Base-by-base conservation (phyloP, 257 asterid genomes). In the Penstemon davidsonii region DNA sequence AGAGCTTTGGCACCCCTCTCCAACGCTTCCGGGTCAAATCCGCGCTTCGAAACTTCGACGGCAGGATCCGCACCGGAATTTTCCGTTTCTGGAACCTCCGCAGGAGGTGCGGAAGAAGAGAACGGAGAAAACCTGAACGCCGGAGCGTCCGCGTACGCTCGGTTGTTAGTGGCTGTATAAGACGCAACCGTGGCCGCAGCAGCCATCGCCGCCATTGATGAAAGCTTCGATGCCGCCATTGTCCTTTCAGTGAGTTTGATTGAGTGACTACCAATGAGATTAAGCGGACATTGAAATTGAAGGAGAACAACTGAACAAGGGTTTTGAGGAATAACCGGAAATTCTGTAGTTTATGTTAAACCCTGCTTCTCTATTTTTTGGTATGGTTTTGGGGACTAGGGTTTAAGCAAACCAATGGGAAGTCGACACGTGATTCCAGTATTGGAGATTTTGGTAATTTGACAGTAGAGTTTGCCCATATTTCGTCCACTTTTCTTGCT, bases 1-100 rank as follows among this genome's bases (percentile, higher is more conserved):
- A 94, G 92, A 54, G 88, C 90, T 69, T 81, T 86, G 52, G 99
- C 99, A 25, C 86, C 96, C 67, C 91, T 84, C 80, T 90, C 97
- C 70, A 90, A 71, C 3, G 88, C 69, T 60, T 83, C 88, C 4
- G 96, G 93, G 74, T 94, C 89, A 56, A 93, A 93, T 44, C 90
- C 96, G 13, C 85, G 68, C 74, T 80, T 83, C 19, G 88, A 79
- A 62, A 80, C 96, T 50, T 88, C 99, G 8, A 66, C 77, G 36
- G 81, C 75, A 60, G 87, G 37, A 74, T 72, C 89, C 51, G 92
- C 77, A 38, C 69, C 85, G 4, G 91, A 41, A 47, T 64, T 53
- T 12, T 76, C 86, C 63, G 76, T 11, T 8, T 54, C 62, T 8
- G 77, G 51, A 55, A 63, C 73, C 56, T 73, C 79, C 4, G 85